Evolutionary conservation across 192 early-diverging fungal species (phyloP).

Genomic region (Podila verticillata): DNA sequence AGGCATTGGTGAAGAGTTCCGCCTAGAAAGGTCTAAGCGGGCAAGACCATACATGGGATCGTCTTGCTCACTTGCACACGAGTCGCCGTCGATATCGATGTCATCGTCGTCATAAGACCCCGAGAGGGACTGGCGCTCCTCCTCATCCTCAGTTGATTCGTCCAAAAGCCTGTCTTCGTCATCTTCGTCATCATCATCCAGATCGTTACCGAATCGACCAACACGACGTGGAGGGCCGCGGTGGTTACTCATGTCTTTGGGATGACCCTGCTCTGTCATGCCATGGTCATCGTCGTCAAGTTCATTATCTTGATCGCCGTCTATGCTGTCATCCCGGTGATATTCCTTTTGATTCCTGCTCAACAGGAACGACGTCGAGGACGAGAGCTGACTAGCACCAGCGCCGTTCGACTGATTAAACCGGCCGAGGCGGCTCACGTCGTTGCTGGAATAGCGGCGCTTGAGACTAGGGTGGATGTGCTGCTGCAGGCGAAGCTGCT

Average conservation of each 20-base stretch:
- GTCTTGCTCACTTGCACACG: slow-evolving; percentile 42
- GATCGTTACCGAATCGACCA: slow-evolving; percentile 28
- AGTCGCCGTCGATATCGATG: slow-evolving; percentile 43
- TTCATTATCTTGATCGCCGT: slow-evolving; percentile 30
- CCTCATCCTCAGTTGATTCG: slow-evolving; percentile 48
- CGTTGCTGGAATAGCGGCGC: slow-evolving; percentile 47
- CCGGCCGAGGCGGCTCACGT: slow-evolving; percentile 43
- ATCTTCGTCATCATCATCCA: slow-evolving; percentile 42
- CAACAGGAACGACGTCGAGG: slow-evolving; percentile 27
- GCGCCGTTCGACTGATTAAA: slow-evolving; percentile 18
- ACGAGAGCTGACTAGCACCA: slow-evolving; percentile 26
- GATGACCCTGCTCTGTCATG: slow-evolving; percentile 17
- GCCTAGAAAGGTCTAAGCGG: slow-evolving; percentile 37
- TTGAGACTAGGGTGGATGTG: slow-evolving; percentile 44
- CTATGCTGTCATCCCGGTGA: slow-evolving; percentile 9
- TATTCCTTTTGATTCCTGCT: slow-evolving; percentile 21
- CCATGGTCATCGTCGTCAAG: slow-evolving; percentile 26
- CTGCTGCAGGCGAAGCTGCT: slow-evolving; percentile 40
- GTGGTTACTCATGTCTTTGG: slow-evolving; percentile 3
- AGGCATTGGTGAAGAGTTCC: slow-evolving; percentile 48
- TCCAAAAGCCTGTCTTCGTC: slow-evolving; percentile 28
- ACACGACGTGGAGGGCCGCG: slow-evolving; percentile 14
- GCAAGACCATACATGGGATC: slow-evolving; percentile 48
- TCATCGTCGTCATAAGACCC: slow-evolving; percentile 43
- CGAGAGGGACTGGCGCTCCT: slow-evolving; percentile 43